Base-by-base conservation (phyloP, 73 alveolate species). In the Blepharisma japonicum region DNA sequence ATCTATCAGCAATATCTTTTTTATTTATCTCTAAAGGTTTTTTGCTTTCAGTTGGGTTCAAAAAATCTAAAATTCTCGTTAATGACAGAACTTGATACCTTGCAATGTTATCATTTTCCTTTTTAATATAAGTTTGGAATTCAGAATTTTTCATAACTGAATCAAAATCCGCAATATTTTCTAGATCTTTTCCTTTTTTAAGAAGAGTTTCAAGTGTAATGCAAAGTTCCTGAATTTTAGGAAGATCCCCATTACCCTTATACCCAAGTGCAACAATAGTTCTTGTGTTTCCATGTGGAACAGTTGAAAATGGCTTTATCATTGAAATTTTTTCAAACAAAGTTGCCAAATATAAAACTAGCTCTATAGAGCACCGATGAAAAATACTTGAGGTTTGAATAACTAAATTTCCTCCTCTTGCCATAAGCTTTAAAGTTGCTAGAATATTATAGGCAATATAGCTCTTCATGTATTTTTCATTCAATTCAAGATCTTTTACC, bases 351-450 rank as follows among this genome's bases (percentile, higher is more conserved):
- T 14, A 20, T 8, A 14, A 61, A 20, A 61, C 23, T 1, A 61
- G 46, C 23, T 61, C 74, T 2, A 61, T 61, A 18, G 74, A 14
- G 2, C 47, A 2, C 5, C 47, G 74, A 25, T 61, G 74, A 3
- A 11, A 18, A 25, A 39, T 61, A 5, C 23, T 61, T 8, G 14
- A 61, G 0, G 23, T 8, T 25, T 61, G 14, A 14, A 18, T 11
- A 25, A 61, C 47, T 39, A 61, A 9, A 25, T 61, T 61, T 2
- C 74, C 74, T 20, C 74, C 74, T 20, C 46, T n/a, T 8, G 74
- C 74, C 11, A 61, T 8, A 18, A 61, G 74, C 23, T 61, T 61
- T 8, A 61, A n/a, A 1, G 74, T 14, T 1, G 23, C 47, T 1
- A 20, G 23, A 20, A 61, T 61, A 3, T n/a, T 14, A 61, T 61